Evolutionary conservation across 1,284 basidiomycete species (phyloP).

Genomic region (Caloboletus inedulis): DNA sequence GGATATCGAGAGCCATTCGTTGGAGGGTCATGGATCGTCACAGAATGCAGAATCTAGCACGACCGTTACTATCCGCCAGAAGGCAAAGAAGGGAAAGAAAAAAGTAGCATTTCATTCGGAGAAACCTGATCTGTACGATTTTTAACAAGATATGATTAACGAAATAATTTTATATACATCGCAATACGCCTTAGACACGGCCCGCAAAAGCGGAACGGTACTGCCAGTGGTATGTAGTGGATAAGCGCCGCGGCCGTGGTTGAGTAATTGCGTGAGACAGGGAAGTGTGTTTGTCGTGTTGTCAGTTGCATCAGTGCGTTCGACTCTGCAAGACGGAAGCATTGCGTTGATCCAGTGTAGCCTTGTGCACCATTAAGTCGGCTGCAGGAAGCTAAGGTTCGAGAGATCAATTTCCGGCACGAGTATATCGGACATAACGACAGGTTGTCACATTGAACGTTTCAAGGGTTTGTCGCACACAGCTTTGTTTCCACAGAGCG

Average conservation of each 20-base stretch:
- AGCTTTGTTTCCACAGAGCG: neutral
- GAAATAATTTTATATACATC: neutral
- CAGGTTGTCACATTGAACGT: neutral
- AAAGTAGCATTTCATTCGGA: constrained; percentile 69
- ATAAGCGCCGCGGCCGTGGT: neutral
- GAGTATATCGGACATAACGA: neutral
- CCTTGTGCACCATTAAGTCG: neutral
- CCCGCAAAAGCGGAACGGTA: neutral
- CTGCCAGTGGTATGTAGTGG: neutral
- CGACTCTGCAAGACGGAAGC: neutral
- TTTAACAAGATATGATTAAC: constrained; percentile 31
- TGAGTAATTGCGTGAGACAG: neutral
- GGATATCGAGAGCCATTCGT: neutral
- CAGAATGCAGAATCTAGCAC: constrained; percentile 1
- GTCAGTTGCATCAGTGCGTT: neutral
- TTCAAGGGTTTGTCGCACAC: constrained; percentile 2
- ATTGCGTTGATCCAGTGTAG: neutral
- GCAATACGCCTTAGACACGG: neutral
- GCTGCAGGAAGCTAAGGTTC: neutral
- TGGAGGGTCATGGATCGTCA: constrained; percentile 1
- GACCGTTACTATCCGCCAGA: constrained; percentile 14
- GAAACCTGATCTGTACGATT: constrained; percentile 61
- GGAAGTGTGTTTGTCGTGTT: neutral
- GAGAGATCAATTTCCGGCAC: neutral
- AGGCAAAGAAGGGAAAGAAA: constrained; percentile 56